Base-by-base conservation (phyloP, 1,284 basidiomycete species). In the Leccinum variabile region DNA sequence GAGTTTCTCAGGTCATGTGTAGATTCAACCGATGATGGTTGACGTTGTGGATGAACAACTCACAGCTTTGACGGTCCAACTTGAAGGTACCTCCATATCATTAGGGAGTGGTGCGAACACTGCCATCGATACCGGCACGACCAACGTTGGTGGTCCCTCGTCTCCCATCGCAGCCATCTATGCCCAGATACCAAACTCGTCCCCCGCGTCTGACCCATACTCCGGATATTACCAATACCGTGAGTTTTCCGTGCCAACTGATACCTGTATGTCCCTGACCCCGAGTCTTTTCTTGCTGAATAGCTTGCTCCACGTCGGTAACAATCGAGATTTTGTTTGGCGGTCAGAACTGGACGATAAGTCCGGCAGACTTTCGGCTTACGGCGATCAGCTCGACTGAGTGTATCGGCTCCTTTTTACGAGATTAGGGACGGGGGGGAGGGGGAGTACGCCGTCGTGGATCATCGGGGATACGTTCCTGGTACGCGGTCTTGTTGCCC, bases 401-500 rank as follows among this genome's bases (percentile, higher is more conserved):
- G 22, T 74, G 85, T 68, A 74, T 86, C 22, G 84, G 84, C 30
- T 79, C 81, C 5, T 72, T 87, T 57, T 16, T 83, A 85, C 63
- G 81, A 77, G 11, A 66, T 79, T 18, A 65, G 64, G 71, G 57
- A 69, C 70, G 44, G 63, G 67, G 50, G 8, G 28, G 69, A 54
- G 3, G 56, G 55, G 25, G 28, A 71, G 74, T 37, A 28, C 70
- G 13, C 74, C 75, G 0, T 59, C 69, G 56, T 84, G 79, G 77
- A 82, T 86, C 63, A 70, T 85, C 28, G 85, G 85, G 10, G 84
- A 83, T 60, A 78, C 81, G 7, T 86, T 87, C 75, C 68, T 81
- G 53, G 76, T 78, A 53, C n/a, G 73, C 68, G 16, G 11, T 39
- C 14, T 39, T 18, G 5, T 54, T 22, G 3, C n/a, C 10, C 33